phyloP scores from a whole-genome alignment of 768 basidiomycete genomes.

The Trametes sanguinea region DNA sequence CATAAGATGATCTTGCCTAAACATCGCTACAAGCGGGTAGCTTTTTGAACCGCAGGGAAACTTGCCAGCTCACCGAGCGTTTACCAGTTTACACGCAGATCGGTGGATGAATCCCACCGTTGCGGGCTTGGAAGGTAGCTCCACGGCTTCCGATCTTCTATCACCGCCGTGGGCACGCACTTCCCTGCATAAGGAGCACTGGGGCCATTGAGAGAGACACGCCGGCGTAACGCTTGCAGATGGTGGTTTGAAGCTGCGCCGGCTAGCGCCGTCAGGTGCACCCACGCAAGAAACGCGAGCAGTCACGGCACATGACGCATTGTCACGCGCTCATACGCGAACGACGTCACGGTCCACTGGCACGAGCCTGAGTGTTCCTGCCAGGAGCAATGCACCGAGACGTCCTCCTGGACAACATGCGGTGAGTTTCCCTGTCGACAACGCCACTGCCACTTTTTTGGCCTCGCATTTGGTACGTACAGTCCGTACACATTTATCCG shows the following conservation, averaged over 20 bases:
- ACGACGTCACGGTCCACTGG: neutral
- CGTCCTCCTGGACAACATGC: no score
- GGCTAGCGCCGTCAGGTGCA: no score
- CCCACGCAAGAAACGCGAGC: constrained; percentile 1
- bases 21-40: neutral
- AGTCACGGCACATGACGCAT: constrained; percentile 19
- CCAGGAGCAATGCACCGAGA: no score
- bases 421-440: no score
- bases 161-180: neutral
- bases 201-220: neutral
- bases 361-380: no score
- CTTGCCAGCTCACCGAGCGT: neutral
- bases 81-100: neutral
- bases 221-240: neutral
- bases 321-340: constrained; percentile 8
- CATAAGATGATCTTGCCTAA: constrained; percentile 1
- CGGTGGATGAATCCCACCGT: no score
- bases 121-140: neutral
- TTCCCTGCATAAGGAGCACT: neutral
- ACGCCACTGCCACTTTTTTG: no score
- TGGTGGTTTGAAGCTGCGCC: no score
- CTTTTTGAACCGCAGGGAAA: neutral
- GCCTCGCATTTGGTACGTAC: no score
- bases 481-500: no score
- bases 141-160: neutral